These are phyloP conservation scores for Tardiomyces depauwii DNA, from an alignment of 1,139 yeast genomes.

Conservation along the genomic window DNA sequence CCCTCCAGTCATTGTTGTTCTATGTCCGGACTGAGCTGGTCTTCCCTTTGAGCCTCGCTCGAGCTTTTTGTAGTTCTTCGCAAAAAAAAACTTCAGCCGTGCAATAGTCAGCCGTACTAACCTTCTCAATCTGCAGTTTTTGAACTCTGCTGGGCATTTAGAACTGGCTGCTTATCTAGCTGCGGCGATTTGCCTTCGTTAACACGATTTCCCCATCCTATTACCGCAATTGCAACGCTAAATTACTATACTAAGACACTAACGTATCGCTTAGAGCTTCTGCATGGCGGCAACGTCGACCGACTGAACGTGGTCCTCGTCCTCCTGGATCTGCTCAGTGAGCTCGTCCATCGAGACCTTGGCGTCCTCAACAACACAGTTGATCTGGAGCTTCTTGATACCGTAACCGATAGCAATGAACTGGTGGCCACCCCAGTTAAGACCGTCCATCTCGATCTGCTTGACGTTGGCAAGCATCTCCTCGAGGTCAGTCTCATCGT, in stretches of 20 bases:
- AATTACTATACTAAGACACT: neutral
- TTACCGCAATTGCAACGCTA: neutral
- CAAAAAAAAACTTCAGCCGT: neutral
- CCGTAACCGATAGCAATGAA: slow-evolving; percentile 98
- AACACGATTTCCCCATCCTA: neutral
- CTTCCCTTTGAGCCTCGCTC: no score
- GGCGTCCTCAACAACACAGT: slow-evolving; percentile 95
- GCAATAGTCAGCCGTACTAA: neutral
- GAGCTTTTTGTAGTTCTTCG: neutral
- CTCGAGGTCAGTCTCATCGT: slow-evolving; percentile 94
- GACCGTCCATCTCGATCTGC: slow-evolving; percentile 80
- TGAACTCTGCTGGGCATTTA: no score
- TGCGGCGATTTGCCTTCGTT: no score
- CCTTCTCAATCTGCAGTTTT: no score
- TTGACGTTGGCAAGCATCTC: slow-evolving; percentile 79
- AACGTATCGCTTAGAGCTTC: slow-evolving; percentile 54
- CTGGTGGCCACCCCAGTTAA: slow-evolving; percentile 97
- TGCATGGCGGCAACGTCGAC: slow-evolving; percentile 97
- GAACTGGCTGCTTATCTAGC: no score
- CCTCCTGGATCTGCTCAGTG: slow-evolving; percentile 77
- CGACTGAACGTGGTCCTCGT: slow-evolving; percentile 99
- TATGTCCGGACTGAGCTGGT: no score
- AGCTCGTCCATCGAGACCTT: slow-evolving; percentile 88
- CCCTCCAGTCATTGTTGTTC: slow-evolving; percentile 1
- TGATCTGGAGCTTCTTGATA: slow-evolving; percentile 97